phyloP scores from a whole-genome alignment of 2,329 filamentous ascomycete species.

The Phialemonium atrogriseum region DNA sequence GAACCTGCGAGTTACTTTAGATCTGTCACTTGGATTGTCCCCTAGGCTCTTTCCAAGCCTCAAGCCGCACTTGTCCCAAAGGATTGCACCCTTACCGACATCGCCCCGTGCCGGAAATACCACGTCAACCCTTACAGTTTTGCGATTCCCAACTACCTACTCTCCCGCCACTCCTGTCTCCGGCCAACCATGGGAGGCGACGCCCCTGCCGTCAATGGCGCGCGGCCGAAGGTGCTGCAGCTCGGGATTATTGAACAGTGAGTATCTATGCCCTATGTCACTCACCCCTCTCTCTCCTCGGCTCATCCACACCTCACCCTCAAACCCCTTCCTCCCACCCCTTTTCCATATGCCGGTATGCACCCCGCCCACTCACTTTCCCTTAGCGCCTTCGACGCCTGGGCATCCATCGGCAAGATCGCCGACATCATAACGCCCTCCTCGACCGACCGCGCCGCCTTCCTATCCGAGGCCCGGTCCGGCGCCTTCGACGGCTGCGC shows the following conservation, averaged over 20 bases:
- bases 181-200: no score
- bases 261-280: constrained; percentile 19
- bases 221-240: constrained; percentile 48
- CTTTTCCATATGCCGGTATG: constrained; percentile 4
- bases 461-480: constrained; percentile 58
- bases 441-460: constrained; percentile 54
- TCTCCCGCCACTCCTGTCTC: background rate
- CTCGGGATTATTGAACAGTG: constrained; percentile 58
- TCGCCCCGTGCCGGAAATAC: no score
- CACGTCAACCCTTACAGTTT: no score
- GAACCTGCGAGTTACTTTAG: no score
- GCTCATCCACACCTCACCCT: no score
- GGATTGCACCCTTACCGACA: no score
- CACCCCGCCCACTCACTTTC: constrained; percentile 1
- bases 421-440: constrained; percentile 58
- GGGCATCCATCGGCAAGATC: constrained; percentile 50
- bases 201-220: background rate
- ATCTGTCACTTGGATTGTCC: no score
- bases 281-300: background rate
- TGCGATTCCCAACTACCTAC: no score
- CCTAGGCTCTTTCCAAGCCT: no score
- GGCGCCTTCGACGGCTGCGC: constrained; percentile 58
- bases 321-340: constrained; percentile 1
- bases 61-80: no score
- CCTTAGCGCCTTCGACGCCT: constrained; percentile 55